These are phyloP conservation scores for Botrytis galanthina DNA, from an alignment of 2,329 filamentous ascomycete genomes.

Conservation along the genomic window DNA sequence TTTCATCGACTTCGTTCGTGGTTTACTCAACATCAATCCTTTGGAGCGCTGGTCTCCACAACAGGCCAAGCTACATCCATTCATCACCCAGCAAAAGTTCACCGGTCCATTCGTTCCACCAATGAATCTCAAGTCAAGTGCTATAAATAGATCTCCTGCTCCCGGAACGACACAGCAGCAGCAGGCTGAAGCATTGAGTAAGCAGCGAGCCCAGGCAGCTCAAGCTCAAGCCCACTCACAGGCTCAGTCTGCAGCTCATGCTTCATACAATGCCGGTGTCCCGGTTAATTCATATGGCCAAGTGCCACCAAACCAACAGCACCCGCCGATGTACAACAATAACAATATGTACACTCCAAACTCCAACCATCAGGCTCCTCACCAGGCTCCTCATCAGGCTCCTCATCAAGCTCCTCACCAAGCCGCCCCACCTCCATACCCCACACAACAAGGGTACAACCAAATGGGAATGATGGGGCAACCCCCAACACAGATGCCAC, in stretches of 20 bases:
- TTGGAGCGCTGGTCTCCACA: slow-evolving; percentile 97
- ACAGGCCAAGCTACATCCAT: slow-evolving; percentile 94
- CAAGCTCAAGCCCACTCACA: slow-evolving; percentile 46
- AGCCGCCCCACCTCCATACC: slow-evolving; percentile 73
- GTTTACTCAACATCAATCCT: slow-evolving; percentile 89
- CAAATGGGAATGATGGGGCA: slow-evolving; percentile 68
- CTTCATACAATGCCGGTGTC: slow-evolving; percentile 28
- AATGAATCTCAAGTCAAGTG: slow-evolving; percentile 90
- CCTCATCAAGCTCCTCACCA: slow-evolving; percentile 46
- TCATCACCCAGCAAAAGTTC: slow-evolving; percentile 97
- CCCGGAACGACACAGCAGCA: slow-evolving; percentile 95
- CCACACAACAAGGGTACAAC: slow-evolving; percentile 68
- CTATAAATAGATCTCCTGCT: slow-evolving; percentile 80
- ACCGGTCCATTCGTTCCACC: slow-evolving; percentile 94
- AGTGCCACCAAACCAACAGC: slow-evolving; percentile 62
- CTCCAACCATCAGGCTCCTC: slow-evolving; percentile 44
- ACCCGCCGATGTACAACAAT: slow-evolving; percentile 67
- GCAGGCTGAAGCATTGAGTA: slow-evolving; percentile 89
- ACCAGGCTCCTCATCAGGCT: slow-evolving; percentile 48
- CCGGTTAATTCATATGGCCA: slow-evolving; percentile 20
- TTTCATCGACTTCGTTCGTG: slow-evolving; percentile 97
- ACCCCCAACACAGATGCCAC: slow-evolving; percentile 61
- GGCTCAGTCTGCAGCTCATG: slow-evolving; percentile 65
- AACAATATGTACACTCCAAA: slow-evolving; percentile 78
- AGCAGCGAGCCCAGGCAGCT: slow-evolving; percentile 76